Conservation (phyloP, 305 asterid species). For the Rubia peregrina region DNA sequence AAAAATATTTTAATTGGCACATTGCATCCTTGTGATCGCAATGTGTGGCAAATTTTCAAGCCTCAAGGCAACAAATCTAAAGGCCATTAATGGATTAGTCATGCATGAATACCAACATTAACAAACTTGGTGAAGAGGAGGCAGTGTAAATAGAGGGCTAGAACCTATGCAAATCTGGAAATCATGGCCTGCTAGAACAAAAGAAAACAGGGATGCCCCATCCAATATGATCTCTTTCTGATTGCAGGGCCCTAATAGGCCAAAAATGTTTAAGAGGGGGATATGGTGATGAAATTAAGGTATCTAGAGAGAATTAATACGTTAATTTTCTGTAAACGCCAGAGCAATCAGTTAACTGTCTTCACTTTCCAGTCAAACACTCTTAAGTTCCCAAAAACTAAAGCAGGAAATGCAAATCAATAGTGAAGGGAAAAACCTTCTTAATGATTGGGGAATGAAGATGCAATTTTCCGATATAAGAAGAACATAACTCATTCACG, state of each 20-base stretch:
- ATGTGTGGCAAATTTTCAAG: neutral
- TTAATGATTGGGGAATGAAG: neutral
- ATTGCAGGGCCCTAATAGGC: conserved; percentile 1
- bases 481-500: neutral
- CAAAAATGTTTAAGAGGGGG: neutral
- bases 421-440: neutral
- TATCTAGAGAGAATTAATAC: neutral
- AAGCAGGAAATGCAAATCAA: neutral
- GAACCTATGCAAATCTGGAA: neutral
- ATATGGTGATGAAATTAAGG: neutral
- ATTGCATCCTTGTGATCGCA: neutral
- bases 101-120: neutral
- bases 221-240: neutral
- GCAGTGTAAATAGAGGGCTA: neutral
- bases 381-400: neutral
- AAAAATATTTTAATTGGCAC: neutral
- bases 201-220: neutral
- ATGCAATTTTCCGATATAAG: neutral
- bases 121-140: neutral
- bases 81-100: neutral
- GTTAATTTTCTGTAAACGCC: neutral
- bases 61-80: neutral
- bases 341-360: neutral
- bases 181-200: neutral
- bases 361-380: neutral